Evolutionary conservation across 169 alveolate species (phyloP), one percentile per base, ranked within the genome.

Genomic region (Prorocentrum cordatum): DNA sequence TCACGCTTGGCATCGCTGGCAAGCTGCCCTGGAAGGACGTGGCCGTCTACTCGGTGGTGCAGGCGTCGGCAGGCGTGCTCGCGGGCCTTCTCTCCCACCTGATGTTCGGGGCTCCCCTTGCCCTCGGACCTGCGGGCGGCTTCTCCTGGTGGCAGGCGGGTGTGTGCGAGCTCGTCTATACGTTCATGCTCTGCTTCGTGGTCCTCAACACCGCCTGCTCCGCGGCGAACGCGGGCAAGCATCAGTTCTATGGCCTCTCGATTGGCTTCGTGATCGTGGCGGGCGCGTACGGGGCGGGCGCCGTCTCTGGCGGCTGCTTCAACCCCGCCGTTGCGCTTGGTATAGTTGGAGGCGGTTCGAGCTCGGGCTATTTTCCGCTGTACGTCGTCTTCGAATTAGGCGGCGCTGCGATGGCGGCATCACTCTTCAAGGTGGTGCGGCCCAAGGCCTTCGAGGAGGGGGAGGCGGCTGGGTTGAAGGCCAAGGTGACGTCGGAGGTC

Each of bases 131-230:
- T 0, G 70, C 80, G 27, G 47, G 42, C 71, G 91, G 91, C 32
- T 33, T 39, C 71, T 31, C 91, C 33, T 83, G 91, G 91, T 64
- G 32, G 35, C 80, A 64, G n/a, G 91, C 91, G 2, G 91, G 91
- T 5, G 68, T 83, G 4, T 39, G 66, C 27, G 91, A 83, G 70
- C 50, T 83, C 38, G 83, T 83, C 20, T 83, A 83, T 33, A 83
- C 91, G 9, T 64, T 66, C 72, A 83, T 83, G 91, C 58, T 83
- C 47, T 54, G 77, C 68, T 83, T 67, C 91, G 66, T 50, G n/a
- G 64, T 50, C 9, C 20, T 50, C 29, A 50, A 50, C 64, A 26
- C 20, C 7, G 64, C 64, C 64, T 50, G 64, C 27, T 14, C 64
- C 24, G 3, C 31, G 31, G 64, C 64, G 24, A 50, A 26, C 64